Conservation (phyloP, 78 protist genomes). For the Mantamonas sphyraenae region DNA sequence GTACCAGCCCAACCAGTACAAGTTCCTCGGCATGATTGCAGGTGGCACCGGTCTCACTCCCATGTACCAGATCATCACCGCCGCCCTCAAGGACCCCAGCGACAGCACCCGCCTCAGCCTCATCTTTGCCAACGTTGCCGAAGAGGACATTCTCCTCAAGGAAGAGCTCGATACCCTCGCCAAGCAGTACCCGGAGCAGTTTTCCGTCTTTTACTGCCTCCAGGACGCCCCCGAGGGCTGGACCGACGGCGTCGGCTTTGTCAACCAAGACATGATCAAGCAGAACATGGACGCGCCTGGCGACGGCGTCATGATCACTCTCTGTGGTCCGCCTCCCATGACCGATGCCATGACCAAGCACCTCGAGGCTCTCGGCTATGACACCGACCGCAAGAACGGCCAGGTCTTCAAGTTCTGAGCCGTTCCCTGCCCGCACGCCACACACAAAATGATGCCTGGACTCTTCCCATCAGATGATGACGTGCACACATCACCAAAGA, state of each 20-base stretch:
- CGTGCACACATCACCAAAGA: too few relatives aligned
- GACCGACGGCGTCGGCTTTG: constrained; percentile 34
- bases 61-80: constrained; percentile 28
- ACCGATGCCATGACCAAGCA: constrained; percentile 16
- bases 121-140: constrained; percentile 55
- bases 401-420: too few relatives aligned
- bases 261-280: constrained; percentile 5
- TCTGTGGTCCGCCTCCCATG: constrained; percentile 46
- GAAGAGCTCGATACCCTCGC: not conserved
- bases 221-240: not conserved
- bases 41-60: constrained; percentile 73
- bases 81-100: constrained; percentile 20
- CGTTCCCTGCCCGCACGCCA: too few relatives aligned
- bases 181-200: not conserved
- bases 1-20: not conserved
- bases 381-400: too few relatives aligned
- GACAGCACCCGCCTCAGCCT: constrained; percentile 30
- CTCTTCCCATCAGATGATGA: too few relatives aligned
- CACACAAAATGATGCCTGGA: too few relatives aligned
- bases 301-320: not conserved
- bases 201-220: not conserved
- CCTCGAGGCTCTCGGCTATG: not conserved
- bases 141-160: not conserved
- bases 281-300: constrained; percentile 13
- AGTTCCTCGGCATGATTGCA: constrained; percentile 37